A percentile compares a stretch with the other conserved stretches of the same genome.
phyloP scores from a whole-genome alignment of 192 early-diverging fungal genomes.

The Oehlia diaphana region DNA sequence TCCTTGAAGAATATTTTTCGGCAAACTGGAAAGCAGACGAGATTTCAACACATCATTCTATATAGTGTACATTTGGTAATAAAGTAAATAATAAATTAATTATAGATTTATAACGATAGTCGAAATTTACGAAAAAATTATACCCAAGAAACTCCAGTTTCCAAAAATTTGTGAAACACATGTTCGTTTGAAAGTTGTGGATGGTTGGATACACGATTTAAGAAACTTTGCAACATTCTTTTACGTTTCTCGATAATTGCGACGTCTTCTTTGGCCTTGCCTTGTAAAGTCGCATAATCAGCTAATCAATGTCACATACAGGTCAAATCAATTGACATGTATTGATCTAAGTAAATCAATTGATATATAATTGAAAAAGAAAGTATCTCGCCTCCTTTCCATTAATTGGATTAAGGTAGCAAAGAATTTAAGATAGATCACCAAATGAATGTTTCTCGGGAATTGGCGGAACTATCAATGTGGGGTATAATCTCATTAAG shows the following conservation, averaged over 20 bases:
- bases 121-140: not conserved
- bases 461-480: conserved; percentile 90
- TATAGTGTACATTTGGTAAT: not conserved
- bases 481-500: conserved; percentile 80
- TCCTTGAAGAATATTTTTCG: conserved; percentile 67
- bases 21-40: conserved; percentile 65
- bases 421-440: conserved; percentile 45
- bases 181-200: conserved; percentile 85
- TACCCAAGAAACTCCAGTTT: conserved; percentile 73
- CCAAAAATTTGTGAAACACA: conserved; percentile 91
- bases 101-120: not conserved
- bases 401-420: not conserved
- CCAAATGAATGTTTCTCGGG: conserved; percentile 95
- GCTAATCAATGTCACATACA: conserved; percentile 31
- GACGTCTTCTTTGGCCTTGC: conserved; percentile 89
- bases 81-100: not conserved
- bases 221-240: conserved; percentile 89
- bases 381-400: conserved; percentile 15
- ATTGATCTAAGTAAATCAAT: not conserved
- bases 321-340: conserved; percentile 18
- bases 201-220: conserved; percentile 89
- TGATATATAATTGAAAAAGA: not conserved
- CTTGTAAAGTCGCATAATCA: conserved; percentile 75
- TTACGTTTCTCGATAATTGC: conserved; percentile 88
- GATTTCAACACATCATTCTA: conserved; percentile 72